phyloP scores from a whole-genome alignment of 2,329 filamentous ascomycete species.

The Aspergillus fijiensis region DNA sequence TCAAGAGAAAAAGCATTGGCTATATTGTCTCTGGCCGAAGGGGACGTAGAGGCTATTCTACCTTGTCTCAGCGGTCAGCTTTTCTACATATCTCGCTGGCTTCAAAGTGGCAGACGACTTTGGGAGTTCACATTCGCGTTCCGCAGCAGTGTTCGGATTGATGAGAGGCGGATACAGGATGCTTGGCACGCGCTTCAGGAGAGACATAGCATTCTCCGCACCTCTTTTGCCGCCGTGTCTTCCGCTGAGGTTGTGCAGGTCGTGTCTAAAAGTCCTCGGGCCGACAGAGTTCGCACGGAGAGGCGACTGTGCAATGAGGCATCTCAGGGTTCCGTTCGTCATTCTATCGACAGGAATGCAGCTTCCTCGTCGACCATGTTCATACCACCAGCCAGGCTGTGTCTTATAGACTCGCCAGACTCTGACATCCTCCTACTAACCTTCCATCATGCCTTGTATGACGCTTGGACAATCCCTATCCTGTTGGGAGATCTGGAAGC shows the following conservation, averaged over 20 bases:
- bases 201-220: slow-evolving; percentile 13
- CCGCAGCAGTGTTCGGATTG: neutral
- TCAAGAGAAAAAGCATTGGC: too few species aligned
- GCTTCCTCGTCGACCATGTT: too few species aligned
- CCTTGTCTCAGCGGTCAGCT: neutral
- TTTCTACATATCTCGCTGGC: slow-evolving; percentile 12
- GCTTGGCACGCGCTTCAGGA: slow-evolving; percentile 10
- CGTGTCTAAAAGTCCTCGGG: neutral
- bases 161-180: neutral
- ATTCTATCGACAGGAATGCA: too few species aligned
- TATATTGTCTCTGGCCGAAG: too few species aligned
- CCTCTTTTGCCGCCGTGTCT: slow-evolving; percentile 7
- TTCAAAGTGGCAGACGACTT: slow-evolving; percentile 7
- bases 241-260: slow-evolving; percentile 6
- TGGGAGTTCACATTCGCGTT: slow-evolving; percentile 15
- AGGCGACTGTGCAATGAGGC: too few species aligned
- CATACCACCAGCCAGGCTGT: too few species aligned
- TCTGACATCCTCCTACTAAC: neutral
- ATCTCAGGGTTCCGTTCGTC: too few species aligned
- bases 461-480: slow-evolving; percentile 12
- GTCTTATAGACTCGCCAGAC: too few species aligned
- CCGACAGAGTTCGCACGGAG: too few species aligned
- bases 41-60: too few species aligned
- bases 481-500: slow-evolving; percentile 8
- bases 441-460: slow-evolving; percentile 16